Evolutionary conservation across 2,329 filamentous ascomycete species (phyloP).

Genomic region (Aspergillus ustus): DNA sequence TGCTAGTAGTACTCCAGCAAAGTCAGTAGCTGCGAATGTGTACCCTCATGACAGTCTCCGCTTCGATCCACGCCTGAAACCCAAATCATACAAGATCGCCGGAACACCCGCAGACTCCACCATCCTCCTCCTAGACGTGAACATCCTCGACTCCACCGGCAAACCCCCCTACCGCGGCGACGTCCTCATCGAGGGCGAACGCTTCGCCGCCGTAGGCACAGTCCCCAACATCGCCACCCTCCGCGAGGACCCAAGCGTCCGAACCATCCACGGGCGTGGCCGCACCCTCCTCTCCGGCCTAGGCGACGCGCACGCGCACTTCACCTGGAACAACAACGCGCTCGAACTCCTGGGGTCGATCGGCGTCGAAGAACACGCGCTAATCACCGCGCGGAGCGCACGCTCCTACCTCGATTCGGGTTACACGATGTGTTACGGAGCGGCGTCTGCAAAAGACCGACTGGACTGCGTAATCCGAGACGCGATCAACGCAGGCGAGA

Average conservation of each 20-base stretch:
- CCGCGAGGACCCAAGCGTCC: constrained; percentile 36
- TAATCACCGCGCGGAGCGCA: constrained; percentile 50
- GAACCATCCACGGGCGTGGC: constrained; percentile 45
- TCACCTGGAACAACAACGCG: constrained; percentile 55
- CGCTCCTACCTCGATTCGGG: constrained; percentile 49
- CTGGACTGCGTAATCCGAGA: constrained; percentile 15
- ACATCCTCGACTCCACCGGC: neutral
- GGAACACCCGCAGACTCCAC: neutral
- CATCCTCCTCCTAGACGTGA: neutral
- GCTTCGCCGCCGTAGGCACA: constrained; percentile 33
- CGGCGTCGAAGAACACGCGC: constrained; percentile 53
- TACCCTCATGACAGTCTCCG: neutral
- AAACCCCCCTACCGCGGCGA: neutral
- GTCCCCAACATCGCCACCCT: constrained; percentile 38
- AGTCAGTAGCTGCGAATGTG: neutral
- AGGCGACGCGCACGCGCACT: constrained; percentile 50
- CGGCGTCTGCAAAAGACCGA: constrained; percentile 15
- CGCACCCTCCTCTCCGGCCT: constrained; percentile 57
- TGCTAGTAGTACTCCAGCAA: neutral
- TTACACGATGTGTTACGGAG: constrained; percentile 22
- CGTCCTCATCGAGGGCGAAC: neutral
- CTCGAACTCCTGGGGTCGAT: constrained; percentile 49
- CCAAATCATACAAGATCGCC: neutral
- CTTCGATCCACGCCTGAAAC: neutral
- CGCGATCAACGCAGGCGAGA: constrained; percentile 13